Evolutionary conservation across 208 protist genomes (phyloP).

Genomic region (Angomonas desouzai): DNA sequence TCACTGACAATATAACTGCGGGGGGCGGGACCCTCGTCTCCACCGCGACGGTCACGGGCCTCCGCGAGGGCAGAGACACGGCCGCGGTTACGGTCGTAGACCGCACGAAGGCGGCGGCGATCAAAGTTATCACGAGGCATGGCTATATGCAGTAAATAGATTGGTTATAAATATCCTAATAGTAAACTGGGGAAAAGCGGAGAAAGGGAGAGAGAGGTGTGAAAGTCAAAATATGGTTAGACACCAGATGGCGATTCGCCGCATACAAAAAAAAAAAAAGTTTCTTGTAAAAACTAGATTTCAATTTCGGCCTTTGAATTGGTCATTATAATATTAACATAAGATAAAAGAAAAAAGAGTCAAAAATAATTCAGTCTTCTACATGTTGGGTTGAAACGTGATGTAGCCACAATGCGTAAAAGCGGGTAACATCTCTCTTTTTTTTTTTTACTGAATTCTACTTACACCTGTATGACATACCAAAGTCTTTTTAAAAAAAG

Average conservation of each 20-base stretch:
- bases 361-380: conserved; percentile 4
- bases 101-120: conserved; percentile 67
- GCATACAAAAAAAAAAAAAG: too few species aligned
- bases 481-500: too few species aligned
- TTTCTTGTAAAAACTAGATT: neutral
- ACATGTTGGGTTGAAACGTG: conserved; percentile 4
- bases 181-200: neutral
- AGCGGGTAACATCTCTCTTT: neutral
- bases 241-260: neutral
- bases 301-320: conserved; percentile 1
- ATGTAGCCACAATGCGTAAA: neutral
- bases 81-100: conserved; percentile 78
- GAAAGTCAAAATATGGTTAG: neutral
- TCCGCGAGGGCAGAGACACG: conserved; percentile 69
- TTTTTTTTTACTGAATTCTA: neutral
- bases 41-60: conserved; percentile 62
- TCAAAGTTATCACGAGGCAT: conserved; percentile 75
- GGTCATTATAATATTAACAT: neutral
- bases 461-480: too few species aligned
- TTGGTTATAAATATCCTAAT: neutral
- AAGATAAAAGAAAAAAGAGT: conserved; percentile 2
- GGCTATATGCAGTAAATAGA: neutral
- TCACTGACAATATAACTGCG: conserved; percentile 80
- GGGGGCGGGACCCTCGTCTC: conserved; percentile 36
- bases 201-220: conserved; percentile 11